phyloP scores from a whole-genome alignment of 768 basidiomycete genomes.

The Serendipita vermifera region DNA sequence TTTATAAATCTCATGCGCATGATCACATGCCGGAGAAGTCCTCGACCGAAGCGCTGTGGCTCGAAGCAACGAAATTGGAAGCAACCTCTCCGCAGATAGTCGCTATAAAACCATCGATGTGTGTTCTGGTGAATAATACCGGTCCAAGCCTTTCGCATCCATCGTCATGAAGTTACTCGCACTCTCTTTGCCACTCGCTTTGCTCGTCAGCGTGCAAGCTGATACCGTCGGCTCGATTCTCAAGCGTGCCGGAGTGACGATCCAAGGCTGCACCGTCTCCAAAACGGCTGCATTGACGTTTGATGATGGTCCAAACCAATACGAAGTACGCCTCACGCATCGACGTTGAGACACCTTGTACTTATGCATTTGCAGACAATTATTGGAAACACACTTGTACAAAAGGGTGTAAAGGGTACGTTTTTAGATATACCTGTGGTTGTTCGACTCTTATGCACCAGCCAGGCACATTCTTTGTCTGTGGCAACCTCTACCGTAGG shows the following conservation, averaged over 20 bases:
- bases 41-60: too few relatives aligned
- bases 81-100: too few relatives aligned
- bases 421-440: neutral
- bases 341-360: conserved; percentile 1
- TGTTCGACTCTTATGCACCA: conserved; percentile 10
- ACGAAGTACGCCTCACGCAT: neutral
- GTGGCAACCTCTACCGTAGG: neutral
- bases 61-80: too few relatives aligned
- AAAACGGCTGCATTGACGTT: neutral
- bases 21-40: too few relatives aligned
- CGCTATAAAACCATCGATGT: too few relatives aligned
- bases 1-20: too few relatives aligned
- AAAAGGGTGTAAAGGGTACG: neutral
- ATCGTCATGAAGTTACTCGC: conserved; percentile 6
- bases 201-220: conserved; percentile 2
- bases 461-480: conserved; percentile 31
- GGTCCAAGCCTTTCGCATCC: too few relatives aligned
- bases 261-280: neutral
- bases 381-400: conserved; percentile 12
- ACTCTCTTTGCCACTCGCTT: neutral
- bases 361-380: conserved; percentile 20
- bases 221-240: neutral
- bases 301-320: neutral
- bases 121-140: too few relatives aligned
- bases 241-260: neutral